Evolutionary conservation across 495 filamentous ascomycete genomes (phyloP), one percentile per base, ranked within the genome.

Genomic region (Aspergillus baeticus): DNA sequence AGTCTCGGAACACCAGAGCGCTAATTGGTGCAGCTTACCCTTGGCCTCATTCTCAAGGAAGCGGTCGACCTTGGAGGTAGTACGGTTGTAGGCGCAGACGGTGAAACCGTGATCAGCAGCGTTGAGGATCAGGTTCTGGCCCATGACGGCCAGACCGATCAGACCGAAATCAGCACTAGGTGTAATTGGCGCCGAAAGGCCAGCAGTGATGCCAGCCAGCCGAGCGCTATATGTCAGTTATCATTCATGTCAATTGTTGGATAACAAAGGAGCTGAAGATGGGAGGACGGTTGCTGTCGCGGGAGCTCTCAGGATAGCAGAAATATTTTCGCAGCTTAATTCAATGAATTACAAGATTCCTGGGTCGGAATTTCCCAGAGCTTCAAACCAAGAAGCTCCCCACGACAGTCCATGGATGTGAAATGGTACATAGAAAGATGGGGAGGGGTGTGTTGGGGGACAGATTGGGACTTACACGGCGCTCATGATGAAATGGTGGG

Each of bases 111-210:
- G 87, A 78, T 97, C 92, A 66, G 92, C 95, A 80, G 87, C 91
- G 78, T 98, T 98, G 67, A 98, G 79, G 81, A 98, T 98, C 82
- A 98, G 80, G 84, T 98, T 98, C 85, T 97, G 84, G 63, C 87
- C 87, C 94, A 98, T 98, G 69, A 98, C 93, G 77, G 95, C 94
- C 82, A 98, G 84, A 87, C 94, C 94, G 77, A 98, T 98, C 71
- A 98, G 91, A 84, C 94, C 94, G 80, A 98, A 92, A 87, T 98
- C 82, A 77, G 79, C 82, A 82, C 82, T 85, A 60, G 75, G 76
- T 66, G 59, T 63, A 67, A 67, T 65, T 61, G 69, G 79, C 83
- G 76, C 81, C 70, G 80, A 73, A 69, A 81, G 79, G 70, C 87
- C 86, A 79, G 90, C 80, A 82, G 86, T 82, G 73, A 92, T 90